Evolutionary conservation across 148 eudicot species (phyloP), one percentile per base, ranked within the genome.

Genomic region (Tetragonia tetragonoides): DNA sequence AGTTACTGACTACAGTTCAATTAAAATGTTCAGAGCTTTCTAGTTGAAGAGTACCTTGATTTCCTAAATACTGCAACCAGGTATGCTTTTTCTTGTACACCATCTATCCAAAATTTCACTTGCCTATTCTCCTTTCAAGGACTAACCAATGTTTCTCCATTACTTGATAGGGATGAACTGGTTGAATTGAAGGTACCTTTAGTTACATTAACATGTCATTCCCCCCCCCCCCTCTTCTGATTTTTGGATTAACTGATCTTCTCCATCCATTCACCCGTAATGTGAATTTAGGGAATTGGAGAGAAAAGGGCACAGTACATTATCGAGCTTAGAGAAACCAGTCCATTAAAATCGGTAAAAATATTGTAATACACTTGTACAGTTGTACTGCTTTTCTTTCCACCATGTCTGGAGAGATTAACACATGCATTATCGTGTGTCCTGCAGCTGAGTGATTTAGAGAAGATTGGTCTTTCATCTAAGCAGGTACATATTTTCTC

Each of bases 401-500:
- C 37, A 3, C 37, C 38, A 64, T 7, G 14, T 4, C 17, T 44
- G 12, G 49, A 21, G n/a, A 65, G 10, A 34, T 42, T n/a, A 63
- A 54, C 40, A 51, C 2, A 24, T 10, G 75, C 51, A 46, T 47
- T 7, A 28, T 23, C 49, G 5, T 15, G 42, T 66, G 37, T 77
- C 54, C 57, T 80, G 85, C 90, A 95, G 99, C 78, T 95, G 57
- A 81, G 62, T 80, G 99, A 95, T 75, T 78, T 95, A 79, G 92
- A 90, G 89, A 92, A 89, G 87, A 87, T 92, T 39, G 99, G 99
- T 60, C 88, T 95, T 75, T 92, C 99, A 73, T 83, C 89, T 34
- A 95, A 89, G 81, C 99, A 91, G 92, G 96, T 91, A 39, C 73
- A 53, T 51, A 17, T 14, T 37, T 64, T 23, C 15, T 7, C 28